Conservation (phyloP, 164 flowering plant genomes). For the Liriodendron chinense region DNA sequence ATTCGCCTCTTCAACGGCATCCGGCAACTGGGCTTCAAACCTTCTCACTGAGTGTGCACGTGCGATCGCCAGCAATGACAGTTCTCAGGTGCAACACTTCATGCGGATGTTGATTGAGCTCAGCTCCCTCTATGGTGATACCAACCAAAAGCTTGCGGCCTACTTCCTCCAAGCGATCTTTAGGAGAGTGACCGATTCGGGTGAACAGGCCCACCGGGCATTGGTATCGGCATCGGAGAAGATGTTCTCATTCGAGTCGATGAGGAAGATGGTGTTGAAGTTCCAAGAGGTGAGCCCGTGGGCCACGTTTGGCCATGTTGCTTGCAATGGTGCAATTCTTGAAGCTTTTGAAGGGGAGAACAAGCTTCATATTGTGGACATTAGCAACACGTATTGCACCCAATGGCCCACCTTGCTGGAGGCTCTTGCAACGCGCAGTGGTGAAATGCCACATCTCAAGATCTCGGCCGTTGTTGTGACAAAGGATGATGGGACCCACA, state of each 20-base stretch:
- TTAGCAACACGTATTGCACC: conserved; percentile 87
- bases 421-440: conserved; percentile 81
- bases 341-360: conserved; percentile 81
- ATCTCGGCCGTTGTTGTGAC: conserved; percentile 57
- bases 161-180: conserved; percentile 85
- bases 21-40: conserved; percentile 70
- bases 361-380: conserved; percentile 77
- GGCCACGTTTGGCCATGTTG: conserved; percentile 94
- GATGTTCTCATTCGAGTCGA: conserved; percentile 71
- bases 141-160: conserved; percentile 76
- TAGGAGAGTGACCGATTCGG: conserved; percentile 70
- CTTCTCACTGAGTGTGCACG: conserved; percentile 66
- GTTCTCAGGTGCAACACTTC: conserved; percentile 63
- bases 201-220: conserved; percentile 50
- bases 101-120: conserved; percentile 96
- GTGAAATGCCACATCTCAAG: conserved; percentile 79
- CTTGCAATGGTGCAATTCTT: conserved; percentile 88
- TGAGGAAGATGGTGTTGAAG: conserved; percentile 62
- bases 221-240: conserved; percentile 57
- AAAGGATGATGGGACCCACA: conserved; percentile 17
- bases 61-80: conserved; percentile 68
- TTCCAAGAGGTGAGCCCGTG: conserved; percentile 98
- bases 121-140: conserved; percentile 85
- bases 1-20: conserved; percentile 37
- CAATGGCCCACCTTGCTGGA: conserved; percentile 97